Evolutionary conservation across 495 filamentous ascomycete species (phyloP), one percentile per base, ranked within the genome.

Genomic region (Parmelia sp.): DNA sequence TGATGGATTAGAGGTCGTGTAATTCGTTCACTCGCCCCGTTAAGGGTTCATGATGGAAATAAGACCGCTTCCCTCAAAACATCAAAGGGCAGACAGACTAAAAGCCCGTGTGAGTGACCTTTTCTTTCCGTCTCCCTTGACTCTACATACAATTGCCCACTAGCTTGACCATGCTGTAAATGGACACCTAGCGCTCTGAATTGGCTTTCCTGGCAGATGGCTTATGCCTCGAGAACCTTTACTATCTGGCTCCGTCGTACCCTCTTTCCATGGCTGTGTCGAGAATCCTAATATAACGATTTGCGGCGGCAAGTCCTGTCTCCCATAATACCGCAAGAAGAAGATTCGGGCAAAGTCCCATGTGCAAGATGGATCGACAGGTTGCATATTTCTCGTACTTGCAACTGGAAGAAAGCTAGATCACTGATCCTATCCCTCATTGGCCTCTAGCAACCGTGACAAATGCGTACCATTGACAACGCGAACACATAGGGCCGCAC

Each of bases 1-100:
- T 59, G 81, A 82, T 67, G 81, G 84, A 33, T 70, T 85, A 61
- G 83, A 84, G 64, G 83, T 85, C 67, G 73, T 83, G 64, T 82
- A 72, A 76, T 63, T 68, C 17, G n/a, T 31, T 21, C 17, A 33
- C 7, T 17, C 27, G 7, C 17, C 17, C 25, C 47, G 12, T 27
- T 25, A 29, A 55, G 29, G 3, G 3, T n/a, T 33, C 51, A 35
- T 33, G 29, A 33, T 10, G 15, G 17, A 33, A 5, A 33, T 19
- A n/a, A 33, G 17, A 19, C 27, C 31, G 6, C 25, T 53, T 49
- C 31, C 27, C 8, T 17, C 12, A 1, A 53, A 1, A 53, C 19
- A 19, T 31, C 5, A 5, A 27, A 31, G 8, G 49, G 10, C 27
- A 53, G 1, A 14, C 49, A 53, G 49, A 4, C 23, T 29, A 29